Evolutionary conservation across 495 filamentous ascomycete genomes (phyloP), one percentile per base, ranked within the genome.

Genomic region (Penicillium coffeae): DNA sequence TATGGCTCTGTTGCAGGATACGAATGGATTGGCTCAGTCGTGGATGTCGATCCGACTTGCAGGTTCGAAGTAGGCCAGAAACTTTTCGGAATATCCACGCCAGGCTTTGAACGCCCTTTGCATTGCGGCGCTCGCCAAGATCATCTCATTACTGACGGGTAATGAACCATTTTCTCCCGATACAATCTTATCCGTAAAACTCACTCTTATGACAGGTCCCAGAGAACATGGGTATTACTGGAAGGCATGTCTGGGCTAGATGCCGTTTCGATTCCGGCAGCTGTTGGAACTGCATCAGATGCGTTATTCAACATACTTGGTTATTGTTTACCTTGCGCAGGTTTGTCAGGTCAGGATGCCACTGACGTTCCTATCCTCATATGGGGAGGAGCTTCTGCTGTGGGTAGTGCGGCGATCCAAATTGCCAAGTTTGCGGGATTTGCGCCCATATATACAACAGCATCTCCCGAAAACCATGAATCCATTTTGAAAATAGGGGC

Each of bases 221-320:
- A n/a, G n/a, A n/a, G n/a, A n/a, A n/a, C n/a, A n/a, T n/a, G n/a
- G n/a, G n/a, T n/a, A n/a, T n/a, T n/a, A n/a, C n/a, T n/a, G n/a
- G n/a, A n/a, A n/a, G n/a, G n/a, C 10, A 21, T 47, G 34, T 36
- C 35, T 27, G 15, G 10, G 19, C 13, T 15, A 13, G 20, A 47
- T 30, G 35, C 45, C 10, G 45, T 14, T 15, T 39, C 7, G 20
- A 18, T 47, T 6, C 16, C 34, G 13, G 21, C 39, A 0, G 34
- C 33, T 37, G 21, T 27, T 2, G 20, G 21, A 2, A 47, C 45
- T 9, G 35, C 45, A 7, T 19, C 36, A 1, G 45, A 47, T 39
- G 19, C 45, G 1, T 7, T 47, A 73, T 12, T 62, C 71, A 14
- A 59, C 56, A 9, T 66, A 62, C 3, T 59, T 78, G 21, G 75